A percentile compares a stretch with the other conserved stretches of the same genome.
These are phyloP conservation scores for Castanea mollissima DNA, from an alignment of 306 rosid genomes.

Conservation along the genomic window DNA sequence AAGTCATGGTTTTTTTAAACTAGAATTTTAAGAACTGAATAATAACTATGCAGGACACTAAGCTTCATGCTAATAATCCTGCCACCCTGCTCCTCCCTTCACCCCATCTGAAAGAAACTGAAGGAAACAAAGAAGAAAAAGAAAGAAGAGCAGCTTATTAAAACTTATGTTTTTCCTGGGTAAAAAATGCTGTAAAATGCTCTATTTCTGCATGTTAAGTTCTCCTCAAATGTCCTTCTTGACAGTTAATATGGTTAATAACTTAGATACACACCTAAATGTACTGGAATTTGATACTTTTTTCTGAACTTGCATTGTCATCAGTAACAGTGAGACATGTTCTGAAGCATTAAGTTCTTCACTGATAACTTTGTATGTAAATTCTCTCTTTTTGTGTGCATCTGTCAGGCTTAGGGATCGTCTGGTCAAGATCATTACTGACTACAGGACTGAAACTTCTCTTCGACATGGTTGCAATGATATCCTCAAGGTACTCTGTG, in stretches of 20 bases:
- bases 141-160: neutral
- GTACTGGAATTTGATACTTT: neutral
- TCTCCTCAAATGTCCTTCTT: neutral
- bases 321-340: neutral
- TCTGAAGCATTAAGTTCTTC: slow-evolving; percentile 16
- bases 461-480: slow-evolving; percentile 96
- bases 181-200: neutral
- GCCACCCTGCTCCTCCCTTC: neutral
- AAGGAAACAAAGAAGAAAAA: neutral
- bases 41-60: neutral
- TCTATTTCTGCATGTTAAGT: neutral
- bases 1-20: neutral
- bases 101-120: neutral
- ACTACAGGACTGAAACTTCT: slow-evolving; percentile 96
- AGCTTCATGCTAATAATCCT: neutral
- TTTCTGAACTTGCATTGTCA: neutral
- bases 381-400: slow-evolving; percentile 14
- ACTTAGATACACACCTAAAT: neutral
- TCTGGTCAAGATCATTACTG: slow-evolving; percentile 84
- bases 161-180: neutral
- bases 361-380: neutral
- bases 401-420: slow-evolving; percentile 85
- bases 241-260: neutral
- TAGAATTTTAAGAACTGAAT: neutral
- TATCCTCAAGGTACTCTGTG: slow-evolving; percentile 72